These are phyloP conservation scores for Chytriomyces hyalinus DNA, from an alignment of 192 early-diverging fungal species.

Conservation along the genomic window DNA sequence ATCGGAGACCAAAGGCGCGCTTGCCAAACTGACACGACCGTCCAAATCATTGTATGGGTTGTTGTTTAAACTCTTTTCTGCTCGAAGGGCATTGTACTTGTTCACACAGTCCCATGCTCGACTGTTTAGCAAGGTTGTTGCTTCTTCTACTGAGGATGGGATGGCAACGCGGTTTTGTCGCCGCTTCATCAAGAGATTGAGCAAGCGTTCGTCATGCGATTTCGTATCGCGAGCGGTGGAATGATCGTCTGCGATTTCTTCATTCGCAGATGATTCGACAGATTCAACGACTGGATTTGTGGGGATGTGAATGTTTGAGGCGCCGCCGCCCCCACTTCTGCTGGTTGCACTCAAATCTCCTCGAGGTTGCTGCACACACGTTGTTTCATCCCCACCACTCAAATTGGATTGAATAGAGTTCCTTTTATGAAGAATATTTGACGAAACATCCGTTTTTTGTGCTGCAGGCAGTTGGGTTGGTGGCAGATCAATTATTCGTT, in stretches of 20 bases:
- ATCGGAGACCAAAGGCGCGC: not conserved
- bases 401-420: too few species aligned
- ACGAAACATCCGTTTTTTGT: too few species aligned
- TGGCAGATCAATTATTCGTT: not conserved
- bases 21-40: not conserved
- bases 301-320: not conserved
- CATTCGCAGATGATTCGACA: not conserved
- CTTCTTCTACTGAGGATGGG: not conserved
- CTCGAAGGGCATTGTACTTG: slow-evolving; percentile 12
- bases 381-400: not conserved
- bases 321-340: not conserved
- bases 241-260: not conserved
- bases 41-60: slow-evolving; percentile 5
- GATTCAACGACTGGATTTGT: slow-evolving; percentile 5
- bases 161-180: not conserved
- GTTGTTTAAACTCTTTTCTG: slow-evolving; percentile 5
- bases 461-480: too few species aligned
- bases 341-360: too few species aligned
- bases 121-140: slow-evolving; percentile 3
- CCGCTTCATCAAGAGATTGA: slow-evolving; percentile 1
- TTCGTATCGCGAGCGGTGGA: too few species aligned
- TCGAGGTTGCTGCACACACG: not conserved
- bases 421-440: too few species aligned
- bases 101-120: slow-evolving; percentile 7
- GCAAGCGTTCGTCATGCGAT: not conserved